Conservation (phyloP, 306 rosid species). For the Trifolium pratense region DNA sequence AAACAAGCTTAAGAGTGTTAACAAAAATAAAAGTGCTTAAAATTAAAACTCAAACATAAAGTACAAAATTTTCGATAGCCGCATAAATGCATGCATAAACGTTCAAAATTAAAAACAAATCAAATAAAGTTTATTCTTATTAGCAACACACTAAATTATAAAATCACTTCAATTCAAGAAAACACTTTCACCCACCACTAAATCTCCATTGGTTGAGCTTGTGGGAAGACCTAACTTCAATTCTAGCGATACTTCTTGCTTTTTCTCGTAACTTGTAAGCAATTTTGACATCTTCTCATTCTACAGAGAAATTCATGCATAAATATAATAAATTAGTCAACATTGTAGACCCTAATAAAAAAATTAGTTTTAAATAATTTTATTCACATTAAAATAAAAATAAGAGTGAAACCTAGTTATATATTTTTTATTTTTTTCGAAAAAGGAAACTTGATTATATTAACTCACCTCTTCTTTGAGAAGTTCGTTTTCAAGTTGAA, state of each 20-base stretch:
- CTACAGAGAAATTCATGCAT: not conserved
- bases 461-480: conserved; percentile 63
- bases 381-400: not conserved
- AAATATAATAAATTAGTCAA: not conserved
- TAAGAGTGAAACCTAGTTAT: not conserved
- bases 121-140: too few species aligned
- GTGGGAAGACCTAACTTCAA: not conserved
- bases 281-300: not conserved
- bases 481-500: conserved; percentile 53
- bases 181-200: too few species aligned
- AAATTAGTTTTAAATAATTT: not conserved
- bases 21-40: too few species aligned
- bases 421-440: too few species aligned
- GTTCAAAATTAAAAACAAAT: too few species aligned
- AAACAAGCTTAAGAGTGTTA: too few species aligned
- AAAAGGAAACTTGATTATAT: not conserved
- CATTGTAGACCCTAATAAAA: not conserved
- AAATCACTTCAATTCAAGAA: not conserved
- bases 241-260: not conserved
- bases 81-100: too few species aligned
- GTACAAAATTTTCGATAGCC: too few species aligned
- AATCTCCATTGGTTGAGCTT: conserved; percentile 35
- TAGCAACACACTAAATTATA: not conserved
- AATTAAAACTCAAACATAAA: too few species aligned
- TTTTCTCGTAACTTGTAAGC: not conserved